Conservation (phyloP, 208 protist species). For the Trichomonas tenax region DNA sequence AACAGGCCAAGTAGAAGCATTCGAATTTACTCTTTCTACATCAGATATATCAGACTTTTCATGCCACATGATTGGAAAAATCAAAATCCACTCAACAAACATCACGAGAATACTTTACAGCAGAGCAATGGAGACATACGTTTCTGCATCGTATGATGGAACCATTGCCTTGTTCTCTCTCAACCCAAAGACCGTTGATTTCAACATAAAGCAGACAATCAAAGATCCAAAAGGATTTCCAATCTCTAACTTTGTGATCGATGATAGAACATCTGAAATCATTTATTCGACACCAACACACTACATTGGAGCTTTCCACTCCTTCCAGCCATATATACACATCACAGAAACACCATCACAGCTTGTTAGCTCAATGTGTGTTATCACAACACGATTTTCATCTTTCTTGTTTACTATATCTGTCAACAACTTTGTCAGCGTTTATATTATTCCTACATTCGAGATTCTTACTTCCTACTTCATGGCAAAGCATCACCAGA, state of each 20-base stretch:
- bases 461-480: not conserved
- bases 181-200: not conserved
- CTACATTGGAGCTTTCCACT: not conserved
- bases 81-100: not conserved
- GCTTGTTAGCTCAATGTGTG: not conserved
- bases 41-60: not conserved
- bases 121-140: not conserved
- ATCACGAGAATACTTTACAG: not conserved
- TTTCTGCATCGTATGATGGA: not conserved
- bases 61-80: not conserved
- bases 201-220: not conserved
- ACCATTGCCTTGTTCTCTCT: not conserved
- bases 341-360: not conserved
- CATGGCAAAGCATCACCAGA: not conserved
- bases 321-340: not conserved
- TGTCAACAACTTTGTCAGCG: not conserved
- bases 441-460: not conserved
- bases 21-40: not conserved
- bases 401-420: not conserved
- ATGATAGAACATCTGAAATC: not conserved
- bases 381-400: not conserved
- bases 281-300: not conserved
- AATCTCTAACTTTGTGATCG: not conserved
- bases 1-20: not conserved
- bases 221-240: not conserved